Evolutionary conservation across 768 basidiomycete genomes (phyloP), one percentile per base, ranked within the genome.

Genomic region (Russula abietina): DNA sequence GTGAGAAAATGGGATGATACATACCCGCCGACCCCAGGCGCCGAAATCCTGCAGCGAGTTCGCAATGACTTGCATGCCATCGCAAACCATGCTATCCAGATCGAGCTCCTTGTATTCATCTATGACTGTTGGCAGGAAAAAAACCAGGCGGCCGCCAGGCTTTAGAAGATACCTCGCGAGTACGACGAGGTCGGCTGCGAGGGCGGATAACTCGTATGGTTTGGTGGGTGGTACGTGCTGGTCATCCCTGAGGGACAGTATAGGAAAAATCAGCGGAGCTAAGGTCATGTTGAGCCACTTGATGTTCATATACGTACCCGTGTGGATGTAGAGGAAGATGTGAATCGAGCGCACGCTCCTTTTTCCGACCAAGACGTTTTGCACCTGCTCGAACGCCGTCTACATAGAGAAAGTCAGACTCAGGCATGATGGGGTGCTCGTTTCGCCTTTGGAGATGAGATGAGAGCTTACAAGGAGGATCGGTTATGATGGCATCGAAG

Each of bases 31-130:
- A 1, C 93, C 94, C 96, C 96, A 99, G 28, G 87, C 89, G 16
- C 94, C 94, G 70, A 98, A 99, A 69, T 89, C 86, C 73, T 99
- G 94, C 65, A 93, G 74, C 39, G 92, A 94, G 71, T 96, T 95
- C 0, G 88, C 87, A 48, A 94, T 79, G 22, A 98, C 74, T 68
- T 85, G 85, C 89, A 98, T 94, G 1, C 94, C 95, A 26, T 86
- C 85, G 67, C 89, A 91, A 4, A 93, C 79, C 73, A 92, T 82
- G 1, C 79, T 74, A 33, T 88, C 80, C 10, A 98, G 77, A 70
- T 99, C 97, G 1, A 97, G 76, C 67, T 91, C 89, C 64, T 88
- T 83, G 70, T 95, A 98, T 46, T 94, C 89, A 52, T 96, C 94
- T 14, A 84, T 91, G 24, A 96, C 89, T 0, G 93, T 95, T 0